Base-by-base conservation (phyloP, 2,329 filamentous ascomycete genomes). In the Apiospora kogelbergensis region DNA sequence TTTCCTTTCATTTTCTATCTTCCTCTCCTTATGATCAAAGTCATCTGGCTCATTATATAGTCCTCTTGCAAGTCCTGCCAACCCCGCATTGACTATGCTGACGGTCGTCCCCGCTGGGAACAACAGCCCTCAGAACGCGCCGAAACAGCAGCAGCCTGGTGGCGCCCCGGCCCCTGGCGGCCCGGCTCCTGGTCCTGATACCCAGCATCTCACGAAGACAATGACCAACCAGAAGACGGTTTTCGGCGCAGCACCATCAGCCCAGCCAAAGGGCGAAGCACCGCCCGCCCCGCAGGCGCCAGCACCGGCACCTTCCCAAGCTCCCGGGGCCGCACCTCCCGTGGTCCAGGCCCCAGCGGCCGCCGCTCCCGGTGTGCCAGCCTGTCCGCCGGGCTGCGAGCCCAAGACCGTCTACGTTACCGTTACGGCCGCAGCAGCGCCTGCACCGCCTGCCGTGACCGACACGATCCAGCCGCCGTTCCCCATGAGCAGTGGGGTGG, bases 391-490 rank as follows among this genome's bases (percentile, higher is more conserved):
- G 30, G 53, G 53, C 48, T 78, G 76, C 68, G 70, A 72, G 64
- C 71, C 73, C 64, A 67, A 71, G 48, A 73, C 76, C 20, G 72
- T 77, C 57, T 76, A 74, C 63, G 73, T 73, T 15, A 77, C 76
- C 2, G 70, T 73, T 10, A 73, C 70, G 5, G 68, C 40, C 10
- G 40, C 73, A 72, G 20, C 68, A 66, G 15, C 20, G n/a, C n/a
- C 66, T 11, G 69, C 69, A 17, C 30, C 72, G 24, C 71, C 71
- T 2, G 74, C 74, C 11, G 68, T 68, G 33, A 68, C 67, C 24
- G 74, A 69, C 30, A 77, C 74, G 2, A 72, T 76, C 10, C 63
- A 77, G 66, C 76, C 76, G 63, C 75, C 75, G n/a, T 76, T 70
- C 68, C 73, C 75, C 7, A 74, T 65, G 26, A 66, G 67, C 22